phyloP scores from a whole-genome alignment of 768 basidiomycete genomes.

The Lepiota venenata region DNA sequence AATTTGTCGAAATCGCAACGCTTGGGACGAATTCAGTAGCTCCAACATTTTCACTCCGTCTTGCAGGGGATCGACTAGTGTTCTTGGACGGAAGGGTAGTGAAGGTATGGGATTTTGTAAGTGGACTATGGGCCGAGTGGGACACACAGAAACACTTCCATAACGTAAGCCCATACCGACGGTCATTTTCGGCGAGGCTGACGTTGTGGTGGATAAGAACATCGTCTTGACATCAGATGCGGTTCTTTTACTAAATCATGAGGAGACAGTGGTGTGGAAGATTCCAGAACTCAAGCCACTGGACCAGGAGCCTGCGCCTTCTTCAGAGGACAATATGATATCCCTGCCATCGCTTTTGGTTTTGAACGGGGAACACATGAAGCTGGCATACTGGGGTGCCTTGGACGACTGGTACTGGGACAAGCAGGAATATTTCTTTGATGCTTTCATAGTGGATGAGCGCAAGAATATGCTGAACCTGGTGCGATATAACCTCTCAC shows the following conservation, averaged over 20 bases:
- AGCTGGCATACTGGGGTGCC: not conserved
- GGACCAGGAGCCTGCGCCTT: not conserved
- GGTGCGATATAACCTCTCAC: not conserved
- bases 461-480: not conserved
- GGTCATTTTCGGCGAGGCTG: not conserved
- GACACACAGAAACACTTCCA: slow-evolving; percentile 2
- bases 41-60: not conserved
- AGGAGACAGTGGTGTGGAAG: slow-evolving; percentile 4
- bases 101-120: slow-evolving; percentile 5
- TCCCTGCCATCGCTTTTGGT: not conserved
- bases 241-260: not conserved
- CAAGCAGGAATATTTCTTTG: not conserved
- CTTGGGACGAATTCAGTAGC: not conserved
- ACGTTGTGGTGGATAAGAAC: not conserved
- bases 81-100: slow-evolving; percentile 2
- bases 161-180: not conserved
- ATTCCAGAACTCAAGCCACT: slow-evolving; percentile 5
- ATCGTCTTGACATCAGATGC: not conserved
- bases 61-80: slow-evolving; percentile 5
- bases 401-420: slow-evolving; percentile 7
- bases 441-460: not conserved
- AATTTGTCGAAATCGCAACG: not conserved
- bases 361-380: not conserved
- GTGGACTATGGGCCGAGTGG: slow-evolving; percentile 2
- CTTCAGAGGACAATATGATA: not conserved